Base-by-base conservation (phyloP, 768 basidiomycete species). In the Suillus ampliporus region DNA sequence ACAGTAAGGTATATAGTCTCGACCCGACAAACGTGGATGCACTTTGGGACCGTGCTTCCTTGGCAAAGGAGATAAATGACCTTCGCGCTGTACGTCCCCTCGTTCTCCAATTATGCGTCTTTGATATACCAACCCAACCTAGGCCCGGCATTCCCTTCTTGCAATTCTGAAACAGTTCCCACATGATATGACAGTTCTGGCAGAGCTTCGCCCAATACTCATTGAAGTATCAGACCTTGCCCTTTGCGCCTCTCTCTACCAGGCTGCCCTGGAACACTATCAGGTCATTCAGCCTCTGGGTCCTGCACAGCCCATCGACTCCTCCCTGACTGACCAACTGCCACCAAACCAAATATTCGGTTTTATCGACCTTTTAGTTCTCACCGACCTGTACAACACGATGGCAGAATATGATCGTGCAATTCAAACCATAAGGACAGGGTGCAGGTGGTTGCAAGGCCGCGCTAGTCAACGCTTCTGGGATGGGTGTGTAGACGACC, bases 401-500 rank as follows among this genome's bases (percentile, higher is more conserved):
- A 78, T 89, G 31, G 87, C 84, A 1, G 85, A 92, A 63, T 82
- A 90, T 68, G 87, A 87, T 40, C 79, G 83, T 46, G 91, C 91
- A 0, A 78, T 94, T 17, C 80, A 84, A 14, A 83, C 86, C 1
- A 88, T 97, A 57, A 83, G 90, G 52, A 81, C 79, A 57, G 96
- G 95, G 1, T 89, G 86, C 57, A 79, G 97, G 60, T 99, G 97
- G 97, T 74, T 98, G n/a, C 94, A 98, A 73, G 93, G 94, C 0
- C 79, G 97, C 37, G 78, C 77, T 37, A 79, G 84, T 51, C 89
- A 91, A 71, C 82, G 79, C 59, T 88, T 89, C 61, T 98, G 95
- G 95, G 92, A 95, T 66, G 73, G 83, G 23, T 85, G 88, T 59
- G 84, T 84, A 35, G 96, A 99, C 71, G 97, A 99, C 71, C 81